These are phyloP conservation scores for Furcasterigmium furcatum DNA, from an alignment of 2,329 filamentous ascomycete species.

Conservation along the genomic window DNA sequence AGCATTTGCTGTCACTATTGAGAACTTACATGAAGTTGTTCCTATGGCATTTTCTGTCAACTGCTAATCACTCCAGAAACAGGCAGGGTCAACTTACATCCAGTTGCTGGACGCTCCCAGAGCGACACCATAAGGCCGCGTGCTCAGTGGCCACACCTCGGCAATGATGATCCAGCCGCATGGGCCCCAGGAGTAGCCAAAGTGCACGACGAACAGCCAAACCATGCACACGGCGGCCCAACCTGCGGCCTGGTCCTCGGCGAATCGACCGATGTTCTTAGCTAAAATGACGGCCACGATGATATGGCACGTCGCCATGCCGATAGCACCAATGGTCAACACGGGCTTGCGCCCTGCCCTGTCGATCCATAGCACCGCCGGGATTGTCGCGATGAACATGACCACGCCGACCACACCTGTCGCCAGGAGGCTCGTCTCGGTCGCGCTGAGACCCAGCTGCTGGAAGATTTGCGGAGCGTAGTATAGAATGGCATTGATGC, in stretches of 20 bases:
- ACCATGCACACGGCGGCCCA: slow-evolving; percentile 69
- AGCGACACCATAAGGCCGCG: slow-evolving; percentile 67
- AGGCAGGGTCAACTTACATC: too few relatives aligned
- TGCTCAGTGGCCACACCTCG: slow-evolving; percentile 71
- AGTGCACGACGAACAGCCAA: slow-evolving; percentile 73
- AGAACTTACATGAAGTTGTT: slow-evolving; percentile 50
- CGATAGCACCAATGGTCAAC: slow-evolving; percentile 61
- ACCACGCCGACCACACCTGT: slow-evolving; percentile 70
- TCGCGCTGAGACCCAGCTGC: slow-evolving; percentile 56
- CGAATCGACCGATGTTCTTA: slow-evolving; percentile 57
- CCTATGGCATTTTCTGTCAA: slow-evolving; percentile 18
- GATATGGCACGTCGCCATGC: slow-evolving; percentile 67
- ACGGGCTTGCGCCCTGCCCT: slow-evolving; percentile 61
- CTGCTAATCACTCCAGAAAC: not conserved
- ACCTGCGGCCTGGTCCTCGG: slow-evolving; percentile 47
- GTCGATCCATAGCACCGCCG: slow-evolving; percentile 64
- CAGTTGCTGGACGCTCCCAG: slow-evolving; percentile 65
- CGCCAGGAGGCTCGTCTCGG: slow-evolving; percentile 55
- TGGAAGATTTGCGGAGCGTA: slow-evolving; percentile 70
- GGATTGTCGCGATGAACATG: slow-evolving; percentile 67
- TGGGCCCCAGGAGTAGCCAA: slow-evolving; percentile 71
- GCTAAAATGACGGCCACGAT: slow-evolving; percentile 70
- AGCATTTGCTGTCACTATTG: too few relatives aligned
- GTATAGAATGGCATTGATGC: slow-evolving; percentile 58
- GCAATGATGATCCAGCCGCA: slow-evolving; percentile 72